Percentiles rank a stretch among this genome's conserved stretches.
phyloP scores from a whole-genome alignment of 352 stramenopile genomes.

The Phytophthora sp. region DNA sequence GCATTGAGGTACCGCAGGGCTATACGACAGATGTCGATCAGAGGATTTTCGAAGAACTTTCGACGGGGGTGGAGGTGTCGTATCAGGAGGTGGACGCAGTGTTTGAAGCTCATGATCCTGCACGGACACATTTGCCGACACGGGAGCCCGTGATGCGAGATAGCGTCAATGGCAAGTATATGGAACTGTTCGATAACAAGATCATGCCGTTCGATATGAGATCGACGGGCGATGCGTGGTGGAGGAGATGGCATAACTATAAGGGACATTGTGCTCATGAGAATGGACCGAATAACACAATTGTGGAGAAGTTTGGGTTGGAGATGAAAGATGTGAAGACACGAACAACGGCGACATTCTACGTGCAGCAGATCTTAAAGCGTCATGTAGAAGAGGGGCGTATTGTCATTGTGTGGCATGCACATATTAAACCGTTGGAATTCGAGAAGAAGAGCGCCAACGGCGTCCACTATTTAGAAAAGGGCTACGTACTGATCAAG shows the following conservation, averaged over 20 bases:
- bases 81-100: slow-evolving; percentile 42
- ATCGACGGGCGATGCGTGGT: slow-evolving; percentile 43
- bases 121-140: slow-evolving; percentile 29
- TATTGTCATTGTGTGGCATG: slow-evolving; percentile 65
- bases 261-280: slow-evolving; percentile 32
- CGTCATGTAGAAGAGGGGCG: slow-evolving; percentile 58
- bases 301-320: slow-evolving; percentile 61
- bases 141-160: slow-evolving; percentile 37
- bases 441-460: slow-evolving; percentile 48
- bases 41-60: slow-evolving; percentile 39
- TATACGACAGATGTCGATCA: slow-evolving; percentile 21
- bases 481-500: slow-evolving; percentile 66
- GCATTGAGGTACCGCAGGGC: slow-evolving; percentile 30
- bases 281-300: slow-evolving; percentile 50
- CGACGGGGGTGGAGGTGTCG: slow-evolving; percentile 27
- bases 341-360: slow-evolving; percentile 53
- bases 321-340: slow-evolving; percentile 58
- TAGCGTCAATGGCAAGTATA: slow-evolving; percentile 49
- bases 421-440: slow-evolving; percentile 57
- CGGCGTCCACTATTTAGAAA: slow-evolving; percentile 51
- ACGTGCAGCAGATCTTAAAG: slow-evolving; percentile 59
- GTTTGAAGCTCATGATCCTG: slow-evolving; percentile 29
- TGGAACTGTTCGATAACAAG: slow-evolving; percentile 49
- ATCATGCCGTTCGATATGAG: slow-evolving; percentile 50
- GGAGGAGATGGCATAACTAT: slow-evolving; percentile 40